phyloP scores from a whole-genome alignment of 2,329 filamentous ascomycete genomes.

The Colletotrichum chlorophyti region DNA sequence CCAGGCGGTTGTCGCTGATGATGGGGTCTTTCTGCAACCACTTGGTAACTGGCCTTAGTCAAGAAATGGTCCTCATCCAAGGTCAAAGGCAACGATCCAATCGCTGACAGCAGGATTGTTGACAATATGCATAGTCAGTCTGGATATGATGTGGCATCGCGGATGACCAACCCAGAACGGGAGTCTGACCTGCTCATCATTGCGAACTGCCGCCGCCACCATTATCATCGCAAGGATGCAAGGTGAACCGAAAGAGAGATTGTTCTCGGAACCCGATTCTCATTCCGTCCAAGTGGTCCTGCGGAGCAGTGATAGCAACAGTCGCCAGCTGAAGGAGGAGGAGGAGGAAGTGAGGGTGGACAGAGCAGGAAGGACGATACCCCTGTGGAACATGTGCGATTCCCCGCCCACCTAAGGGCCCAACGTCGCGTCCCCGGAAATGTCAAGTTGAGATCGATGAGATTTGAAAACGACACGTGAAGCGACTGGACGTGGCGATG shows the following conservation, averaged over 20 bases:
- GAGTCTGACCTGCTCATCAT: background rate
- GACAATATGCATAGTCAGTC: background rate
- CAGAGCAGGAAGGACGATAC: background rate
- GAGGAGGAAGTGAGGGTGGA: too few relatives aligned
- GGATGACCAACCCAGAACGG: constrained; percentile 12
- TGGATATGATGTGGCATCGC: constrained; percentile 15
- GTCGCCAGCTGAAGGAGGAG: too few relatives aligned
- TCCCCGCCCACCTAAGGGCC: too few relatives aligned
- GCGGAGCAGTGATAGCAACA: background rate
- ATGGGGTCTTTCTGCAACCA: too few relatives aligned
- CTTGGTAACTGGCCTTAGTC: too few relatives aligned
- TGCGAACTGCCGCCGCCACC: background rate
- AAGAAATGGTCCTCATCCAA: too few relatives aligned
- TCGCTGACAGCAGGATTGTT: too few relatives aligned
- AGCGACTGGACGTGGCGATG: constrained; percentile 9
- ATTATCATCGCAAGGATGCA: background rate
- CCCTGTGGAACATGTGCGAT: background rate
- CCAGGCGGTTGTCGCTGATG: too few relatives aligned
- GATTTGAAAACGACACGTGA: constrained; percentile 12
- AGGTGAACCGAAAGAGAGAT: too few relatives aligned
- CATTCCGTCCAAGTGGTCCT: constrained; percentile 1
- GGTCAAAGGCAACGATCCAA: too few relatives aligned
- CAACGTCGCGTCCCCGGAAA: constrained; percentile 6
- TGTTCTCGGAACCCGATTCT: too few relatives aligned
- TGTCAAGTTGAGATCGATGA: constrained; percentile 5